Evolutionary conservation across 2,329 filamentous ascomycete genomes (phyloP), one percentile per base, ranked within the genome.

Genomic region (Cucurbitaria berberidis): DNA sequence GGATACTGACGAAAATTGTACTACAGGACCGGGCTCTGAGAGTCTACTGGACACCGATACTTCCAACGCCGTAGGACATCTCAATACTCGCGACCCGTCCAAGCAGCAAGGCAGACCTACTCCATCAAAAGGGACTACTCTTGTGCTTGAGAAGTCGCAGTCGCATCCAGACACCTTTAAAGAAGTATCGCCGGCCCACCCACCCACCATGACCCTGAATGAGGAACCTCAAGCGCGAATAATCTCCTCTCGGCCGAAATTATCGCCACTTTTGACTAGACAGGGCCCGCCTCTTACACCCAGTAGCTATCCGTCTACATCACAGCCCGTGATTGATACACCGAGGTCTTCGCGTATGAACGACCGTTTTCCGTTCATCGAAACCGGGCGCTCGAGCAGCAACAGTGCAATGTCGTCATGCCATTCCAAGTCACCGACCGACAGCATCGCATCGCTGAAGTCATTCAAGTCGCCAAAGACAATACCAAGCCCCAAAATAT

Each of bases 331-430:
- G 2, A 22, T 49, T 22, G 63, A 64, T 9, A 69, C 55, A 4
- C 66, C 62, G 1, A 57, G 53, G 13, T 73, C 72, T 1, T 70
- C 72, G 40, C 68, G 69, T 29, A 80, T 80, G 77, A 79, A 80
- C 32, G 78, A 78, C 15, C 73, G 77, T 0, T 80, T 77, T 48
- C 75, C 78, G 0, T 72, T 70, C 38, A 67, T 80, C n/a, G 61
- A 74, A 5, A 74, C 69, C 2, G 67, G 67, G 16, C 69, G 61
- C 2, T 63, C 67, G 1, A 71, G 68, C 39, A 66, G 57, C 39
- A 61, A 69, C 21, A 72, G 63, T n/a, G 55, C 59, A n/a, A 60
- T 47, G 6, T 49, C 48, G 2, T 69, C 64, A 18, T 55, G 51
- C 18, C 39, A 49, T 1, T 62, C 66, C 5, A 53, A 49, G 7